Evolutionary conservation across 202 grass and related monocot genomes (phyloP), one percentile per base, ranked within the genome.

Genomic region (Elaeis oleifera): DNA sequence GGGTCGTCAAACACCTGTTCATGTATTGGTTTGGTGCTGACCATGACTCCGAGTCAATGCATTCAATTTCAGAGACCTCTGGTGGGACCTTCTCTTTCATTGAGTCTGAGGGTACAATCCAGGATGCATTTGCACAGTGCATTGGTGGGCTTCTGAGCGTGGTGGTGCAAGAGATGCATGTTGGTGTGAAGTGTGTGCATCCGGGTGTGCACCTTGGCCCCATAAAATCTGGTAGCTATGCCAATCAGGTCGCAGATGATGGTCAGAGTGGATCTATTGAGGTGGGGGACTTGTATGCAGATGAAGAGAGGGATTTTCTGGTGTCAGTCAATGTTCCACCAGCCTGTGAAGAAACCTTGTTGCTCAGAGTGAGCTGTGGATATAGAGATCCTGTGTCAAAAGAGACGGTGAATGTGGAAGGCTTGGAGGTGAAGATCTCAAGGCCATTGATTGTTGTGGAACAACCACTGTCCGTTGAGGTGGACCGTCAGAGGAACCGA

Each of bases 221-320:
- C 11, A 63, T 63, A 21, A 63, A 63, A 63, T 63, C 60, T 8
- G 60, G 60, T 17, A 63, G n/a, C 32, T 63, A 63, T 18, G 1
- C 29, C 7, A 44, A 48, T 63, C 27, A 49, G 29, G 3, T 63
- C 2, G 32, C 28, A 21, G 60, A 49, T 20, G 31, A 22, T 53
- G 23, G 16, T n/a, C 11, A 20, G 24, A 53, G 48, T 53, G 64
- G 64, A 67, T 31, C 24, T 5, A 31, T 67, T 23, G 50, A 52
- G 19, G 64, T 67, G 23, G 64, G 64, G 20, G 64, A 67, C 16
- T 50, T 67, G 17, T 67, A 67, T 53, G 64, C 64, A 19, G 64
- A 67, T 14, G 64, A 67, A 26, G 64, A 67, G n/a, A 54, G 64
- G 64, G 50, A 67, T 53, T 67, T 67, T 53, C 64, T 67, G 15